A percentile compares a stretch with the other conserved stretches of the same genome.
These are phyloP conservation scores for Gossypium schwendimanii DNA, from an alignment of 441 rosid genomes.

Conservation along the genomic window DNA sequence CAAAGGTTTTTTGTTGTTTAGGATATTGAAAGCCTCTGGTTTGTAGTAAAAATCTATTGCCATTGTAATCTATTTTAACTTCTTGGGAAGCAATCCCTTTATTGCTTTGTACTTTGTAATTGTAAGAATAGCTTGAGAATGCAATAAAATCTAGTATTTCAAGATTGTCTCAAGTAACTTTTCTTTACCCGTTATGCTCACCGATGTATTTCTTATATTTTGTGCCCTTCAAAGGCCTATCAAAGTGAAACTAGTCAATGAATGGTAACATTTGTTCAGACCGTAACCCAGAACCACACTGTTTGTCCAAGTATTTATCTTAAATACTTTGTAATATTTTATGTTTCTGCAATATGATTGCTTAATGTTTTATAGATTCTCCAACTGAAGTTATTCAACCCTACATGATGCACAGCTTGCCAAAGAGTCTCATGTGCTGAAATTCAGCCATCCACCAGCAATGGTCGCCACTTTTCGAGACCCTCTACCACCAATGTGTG, in stretches of 20 bases:
- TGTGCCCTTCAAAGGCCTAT: too few relatives aligned
- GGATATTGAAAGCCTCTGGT: conserved; percentile 32
- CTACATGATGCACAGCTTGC: not conserved
- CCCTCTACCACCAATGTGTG: not conserved
- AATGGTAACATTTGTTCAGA: too few relatives aligned
- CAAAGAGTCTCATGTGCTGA: not conserved
- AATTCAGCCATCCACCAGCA: not conserved
- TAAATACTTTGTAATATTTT: too few relatives aligned
- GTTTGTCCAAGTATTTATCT: too few relatives aligned
- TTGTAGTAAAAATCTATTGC: conserved; percentile 21
- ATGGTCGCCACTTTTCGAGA: not conserved
- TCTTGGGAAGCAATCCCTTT: conserved; percentile 26
- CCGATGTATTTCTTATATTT: not conserved
- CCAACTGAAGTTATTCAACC: not conserved
- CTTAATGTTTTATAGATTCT: not conserved
- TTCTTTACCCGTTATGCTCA: not conserved
- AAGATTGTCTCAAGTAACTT: not conserved
- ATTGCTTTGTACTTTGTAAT: conserved; percentile 20
- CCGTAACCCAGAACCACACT: too few relatives aligned
- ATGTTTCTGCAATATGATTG: too few relatives aligned
- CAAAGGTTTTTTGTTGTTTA: conserved; percentile 17
- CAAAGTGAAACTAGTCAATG: too few relatives aligned
- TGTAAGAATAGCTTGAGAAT: conserved; percentile 18
- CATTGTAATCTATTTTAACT: conserved; percentile 8
- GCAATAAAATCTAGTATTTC: conserved; percentile 7